phyloP scores from a whole-genome alignment of 768 basidiomycete genomes.

The Chiua virens region DNA sequence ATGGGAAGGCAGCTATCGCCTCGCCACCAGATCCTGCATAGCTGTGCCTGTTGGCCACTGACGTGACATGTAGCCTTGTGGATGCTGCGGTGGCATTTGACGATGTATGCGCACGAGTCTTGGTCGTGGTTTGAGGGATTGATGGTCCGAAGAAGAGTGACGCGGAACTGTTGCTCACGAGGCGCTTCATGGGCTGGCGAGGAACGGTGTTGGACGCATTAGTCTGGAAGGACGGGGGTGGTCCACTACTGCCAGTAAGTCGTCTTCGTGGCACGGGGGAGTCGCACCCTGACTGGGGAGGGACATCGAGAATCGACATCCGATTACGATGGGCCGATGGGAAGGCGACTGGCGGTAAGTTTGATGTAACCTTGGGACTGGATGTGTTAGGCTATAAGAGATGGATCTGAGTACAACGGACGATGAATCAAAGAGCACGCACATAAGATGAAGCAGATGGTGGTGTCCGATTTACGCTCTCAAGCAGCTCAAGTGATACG shows the following conservation, averaged over 20 bases:
- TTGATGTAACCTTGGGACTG: constrained; percentile 13
- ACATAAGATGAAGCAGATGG: constrained; percentile 35
- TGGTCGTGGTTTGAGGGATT: constrained; percentile 29
- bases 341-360: constrained; percentile 28
- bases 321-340: constrained; percentile 43
- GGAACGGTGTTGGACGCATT: constrained; percentile 20
- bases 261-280: constrained; percentile 59
- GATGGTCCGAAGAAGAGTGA: constrained; percentile 64
- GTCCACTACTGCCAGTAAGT: constrained; percentile 39
- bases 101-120: constrained; percentile 24
- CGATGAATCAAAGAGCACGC: background rate
- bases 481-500: constrained; percentile 63
- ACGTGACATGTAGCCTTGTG: constrained; percentile 18
- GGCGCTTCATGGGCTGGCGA: constrained; percentile 47
- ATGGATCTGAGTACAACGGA: background rate
- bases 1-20: constrained; percentile 28
- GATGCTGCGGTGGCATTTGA: constrained; percentile 15
- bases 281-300: constrained; percentile 49
- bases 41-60: constrained; percentile 56
- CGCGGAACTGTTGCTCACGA: constrained; percentile 53
- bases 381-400: constrained; percentile 15
- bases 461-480: constrained; percentile 47
- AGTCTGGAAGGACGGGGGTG: constrained; percentile 33
- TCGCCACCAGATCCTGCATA: constrained; percentile 54
- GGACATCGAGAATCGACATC: constrained; percentile 32